Conservation (phyloP, 805 yeast genomes). For the Cyberlindnera lachancei region DNA sequence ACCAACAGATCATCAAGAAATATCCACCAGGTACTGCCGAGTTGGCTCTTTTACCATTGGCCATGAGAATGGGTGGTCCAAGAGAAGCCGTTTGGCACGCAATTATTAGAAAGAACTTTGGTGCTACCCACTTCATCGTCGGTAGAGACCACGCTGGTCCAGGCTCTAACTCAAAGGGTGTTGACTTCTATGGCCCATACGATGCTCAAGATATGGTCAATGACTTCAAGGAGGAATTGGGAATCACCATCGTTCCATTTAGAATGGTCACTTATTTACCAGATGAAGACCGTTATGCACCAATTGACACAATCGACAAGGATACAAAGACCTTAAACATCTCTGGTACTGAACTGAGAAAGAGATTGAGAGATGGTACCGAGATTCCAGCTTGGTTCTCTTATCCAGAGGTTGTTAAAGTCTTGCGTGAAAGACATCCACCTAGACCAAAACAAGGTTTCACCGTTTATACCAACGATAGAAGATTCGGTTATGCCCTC, state of each 20-base stretch:
- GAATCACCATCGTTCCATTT: constrained; percentile 89
- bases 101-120: constrained; percentile 89
- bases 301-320: constrained; percentile 82
- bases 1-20: constrained; percentile 84
- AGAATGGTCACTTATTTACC: constrained; percentile 96
- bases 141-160: constrained; percentile 99
- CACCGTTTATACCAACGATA: constrained; percentile 59
- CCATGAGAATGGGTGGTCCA: constrained; percentile 99
- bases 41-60: constrained; percentile 80
- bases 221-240: constrained; percentile 66
- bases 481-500: constrained; percentile 70
- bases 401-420: constrained; percentile 90
- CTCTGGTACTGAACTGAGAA: constrained; percentile 92
- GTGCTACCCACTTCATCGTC: constrained; percentile 94
- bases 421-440: constrained; percentile 86
- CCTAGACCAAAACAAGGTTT: constrained; percentile 89
- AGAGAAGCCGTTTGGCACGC: constrained; percentile 99
- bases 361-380: constrained; percentile 76
- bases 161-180: constrained; percentile 81
- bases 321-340: constrained; percentile 79
- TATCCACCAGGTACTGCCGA: constrained; percentile 94
- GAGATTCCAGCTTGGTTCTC: constrained; percentile 96
- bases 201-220: constrained; percentile 91
- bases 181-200: constrained; percentile 92
- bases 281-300: constrained; percentile 91